Conservation (phyloP, 768 basidiomycete genomes). For the Podaxis sp. region DNA sequence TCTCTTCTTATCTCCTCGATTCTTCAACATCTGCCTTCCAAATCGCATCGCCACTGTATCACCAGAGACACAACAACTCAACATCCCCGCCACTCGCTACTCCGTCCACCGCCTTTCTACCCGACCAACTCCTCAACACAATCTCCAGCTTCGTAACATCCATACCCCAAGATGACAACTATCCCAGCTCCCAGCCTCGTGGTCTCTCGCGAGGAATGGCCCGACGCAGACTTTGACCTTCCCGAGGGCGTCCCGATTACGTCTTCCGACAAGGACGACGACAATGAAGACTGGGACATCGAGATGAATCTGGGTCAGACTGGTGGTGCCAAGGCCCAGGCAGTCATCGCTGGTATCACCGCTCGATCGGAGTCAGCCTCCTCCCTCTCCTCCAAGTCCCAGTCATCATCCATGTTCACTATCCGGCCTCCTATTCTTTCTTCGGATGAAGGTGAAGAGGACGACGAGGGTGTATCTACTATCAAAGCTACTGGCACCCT, state of each 20-base stretch:
- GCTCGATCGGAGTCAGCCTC: slow-evolving; percentile 33
- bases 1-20: slow-evolving; percentile 11
- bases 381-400: slow-evolving; percentile 26
- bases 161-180: slow-evolving; percentile 42
- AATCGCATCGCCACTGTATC: background rate
- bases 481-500: slow-evolving; percentile 60
- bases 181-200: slow-evolving; percentile 54
- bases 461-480: slow-evolving; percentile 80
- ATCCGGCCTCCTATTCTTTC: slow-evolving; percentile 61
- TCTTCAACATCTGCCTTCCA: background rate
- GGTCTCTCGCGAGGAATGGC: slow-evolving; percentile 72
- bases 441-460: slow-evolving; percentile 53
- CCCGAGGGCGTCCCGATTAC: slow-evolving; percentile 70
- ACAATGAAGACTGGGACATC: slow-evolving; percentile 75
- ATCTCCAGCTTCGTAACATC: slow-evolving; percentile 10
- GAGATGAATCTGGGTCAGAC: slow-evolving; percentile 67
- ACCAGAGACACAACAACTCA: background rate
- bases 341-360: slow-evolving; percentile 32
- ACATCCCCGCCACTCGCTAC: slow-evolving; percentile 3
- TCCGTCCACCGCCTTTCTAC: background rate
- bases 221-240: slow-evolving; percentile 83
- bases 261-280: slow-evolving; percentile 61
- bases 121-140: slow-evolving; percentile 11
- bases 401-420: slow-evolving; percentile 35
- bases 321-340: slow-evolving; percentile 43